Evolutionary conservation across 2,329 filamentous ascomycete species (phyloP).

Genomic region (Aulographum hederae): DNA sequence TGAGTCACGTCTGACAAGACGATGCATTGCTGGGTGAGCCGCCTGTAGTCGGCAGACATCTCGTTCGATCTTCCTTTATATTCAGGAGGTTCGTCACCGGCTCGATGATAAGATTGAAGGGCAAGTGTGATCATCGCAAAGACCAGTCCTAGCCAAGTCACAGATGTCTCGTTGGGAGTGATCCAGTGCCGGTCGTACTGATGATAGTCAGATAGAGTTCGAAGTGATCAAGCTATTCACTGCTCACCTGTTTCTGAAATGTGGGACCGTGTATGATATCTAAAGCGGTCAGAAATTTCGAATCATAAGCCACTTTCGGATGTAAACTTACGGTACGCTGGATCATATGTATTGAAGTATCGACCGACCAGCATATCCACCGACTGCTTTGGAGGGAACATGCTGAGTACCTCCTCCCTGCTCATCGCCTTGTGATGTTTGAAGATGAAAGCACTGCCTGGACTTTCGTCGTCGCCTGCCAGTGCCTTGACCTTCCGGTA

Average conservation of each 20-base stretch:
- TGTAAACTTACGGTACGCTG: slow-evolving; percentile 34
- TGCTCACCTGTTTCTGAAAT: slow-evolving; percentile 65
- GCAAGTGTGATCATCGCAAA: slow-evolving; percentile 62
- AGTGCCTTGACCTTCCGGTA: slow-evolving; percentile 56
- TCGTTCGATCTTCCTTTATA: slow-evolving; percentile 46
- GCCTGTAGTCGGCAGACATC: slow-evolving; percentile 37
- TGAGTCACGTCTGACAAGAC: slow-evolving; percentile 61
- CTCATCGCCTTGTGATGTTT: slow-evolving; percentile 51
- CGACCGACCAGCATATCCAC: slow-evolving; percentile 73
- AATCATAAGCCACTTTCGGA: neutral
- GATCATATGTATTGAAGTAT: slow-evolving; percentile 73
- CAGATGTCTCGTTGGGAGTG: slow-evolving; percentile 50
- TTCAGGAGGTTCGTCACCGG: slow-evolving; percentile 62
- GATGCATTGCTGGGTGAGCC: slow-evolving; percentile 61
- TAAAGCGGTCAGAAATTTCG: slow-evolving; percentile 1
- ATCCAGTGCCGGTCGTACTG: slow-evolving; percentile 53
- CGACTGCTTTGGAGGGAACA: slow-evolving; percentile 62
- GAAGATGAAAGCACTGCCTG: slow-evolving; percentile 61
- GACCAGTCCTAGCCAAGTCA: slow-evolving; percentile 63
- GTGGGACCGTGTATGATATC: slow-evolving; percentile 47
- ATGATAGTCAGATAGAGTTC: slow-evolving; percentile 11
- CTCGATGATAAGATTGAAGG: slow-evolving; percentile 61
- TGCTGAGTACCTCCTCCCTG: slow-evolving; percentile 58
- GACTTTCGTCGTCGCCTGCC: slow-evolving; percentile 36
- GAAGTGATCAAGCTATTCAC: slow-evolving; percentile 17